Evolutionary conservation across 148 eudicot genomes (phyloP).

Genomic region (Tetragonia tetragonoides): DNA sequence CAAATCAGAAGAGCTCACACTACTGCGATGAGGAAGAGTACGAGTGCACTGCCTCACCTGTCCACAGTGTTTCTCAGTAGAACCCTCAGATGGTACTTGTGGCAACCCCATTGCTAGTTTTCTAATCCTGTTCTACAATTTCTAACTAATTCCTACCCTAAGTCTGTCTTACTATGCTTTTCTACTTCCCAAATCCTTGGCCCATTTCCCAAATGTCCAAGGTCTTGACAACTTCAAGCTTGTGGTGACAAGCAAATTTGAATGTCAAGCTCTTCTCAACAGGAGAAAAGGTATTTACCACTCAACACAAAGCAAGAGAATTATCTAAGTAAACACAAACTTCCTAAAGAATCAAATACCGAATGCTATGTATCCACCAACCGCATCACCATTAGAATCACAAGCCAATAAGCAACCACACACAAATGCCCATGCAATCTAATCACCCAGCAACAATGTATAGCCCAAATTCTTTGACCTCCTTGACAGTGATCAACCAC

Average conservation of each 20-base stretch:
- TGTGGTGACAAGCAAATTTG: background rate
- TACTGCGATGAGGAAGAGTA: conserved; percentile 22
- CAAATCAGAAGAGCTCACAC: conserved; percentile 34
- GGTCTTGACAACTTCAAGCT: background rate
- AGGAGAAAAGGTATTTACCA: background rate
- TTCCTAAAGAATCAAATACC: conserved; percentile 2
- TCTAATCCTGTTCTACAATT: conserved; percentile 15
- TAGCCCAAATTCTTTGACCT: conserved; percentile 27
- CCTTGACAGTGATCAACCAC: conserved; percentile 14
- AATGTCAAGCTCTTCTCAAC: background rate
- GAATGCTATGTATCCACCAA: conserved; percentile 18
- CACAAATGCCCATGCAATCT: conserved; percentile 21
- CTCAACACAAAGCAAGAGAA: background rate
- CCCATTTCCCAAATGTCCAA: conserved; percentile 13
- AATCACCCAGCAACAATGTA: conserved; percentile 18
- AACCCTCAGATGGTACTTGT: conserved; percentile 43
- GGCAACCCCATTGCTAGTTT: conserved; percentile 63
- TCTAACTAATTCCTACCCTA: background rate
- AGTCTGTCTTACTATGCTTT: background rate
- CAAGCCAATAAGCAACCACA: conserved; percentile 11
- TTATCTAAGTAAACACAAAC: conserved; percentile 4
- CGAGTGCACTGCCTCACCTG: conserved; percentile 27
- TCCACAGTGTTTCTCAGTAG: conserved; percentile 28
- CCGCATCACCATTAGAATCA: conserved; percentile 16
- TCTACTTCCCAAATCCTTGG: conserved; percentile 3